phyloP scores from a whole-genome alignment of 2,329 filamentous ascomycete genomes.

The Penicillium sp. region DNA sequence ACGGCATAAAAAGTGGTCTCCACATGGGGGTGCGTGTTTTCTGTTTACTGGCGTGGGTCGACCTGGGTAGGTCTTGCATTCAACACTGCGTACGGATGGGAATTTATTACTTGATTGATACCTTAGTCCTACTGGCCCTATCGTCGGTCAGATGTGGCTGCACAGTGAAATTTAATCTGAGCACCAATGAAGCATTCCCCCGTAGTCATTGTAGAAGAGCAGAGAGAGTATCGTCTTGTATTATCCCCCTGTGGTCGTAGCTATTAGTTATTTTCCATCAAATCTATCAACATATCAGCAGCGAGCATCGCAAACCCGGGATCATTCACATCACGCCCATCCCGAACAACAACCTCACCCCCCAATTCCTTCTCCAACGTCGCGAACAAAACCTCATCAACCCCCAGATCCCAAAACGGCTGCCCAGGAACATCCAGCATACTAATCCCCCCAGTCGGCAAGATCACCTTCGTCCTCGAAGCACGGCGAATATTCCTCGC shows the following conservation, averaged over 20 bases:
- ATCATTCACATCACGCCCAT: slow-evolving; percentile 43
- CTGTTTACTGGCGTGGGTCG: slow-evolving; percentile 34
- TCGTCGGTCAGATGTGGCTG: slow-evolving; percentile 8
- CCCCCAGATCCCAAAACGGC: slow-evolving; percentile 57
- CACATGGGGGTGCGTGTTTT: slow-evolving; percentile 39
- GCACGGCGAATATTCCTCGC: slow-evolving; percentile 54
- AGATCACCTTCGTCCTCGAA: slow-evolving; percentile 52
- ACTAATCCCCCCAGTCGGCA: slow-evolving; percentile 66
- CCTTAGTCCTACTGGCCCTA: slow-evolving; percentile 19
- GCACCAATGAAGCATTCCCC: neutral
- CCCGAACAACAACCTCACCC: slow-evolving; percentile 57
- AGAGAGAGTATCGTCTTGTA: too few relatives aligned
- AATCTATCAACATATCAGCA: slow-evolving; percentile 8
- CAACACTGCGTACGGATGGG: slow-evolving; percentile 39
- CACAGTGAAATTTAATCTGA: slow-evolving; percentile 6
- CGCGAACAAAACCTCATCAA: slow-evolving; percentile 53
- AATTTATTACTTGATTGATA: slow-evolving; percentile 29
- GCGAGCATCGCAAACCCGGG: slow-evolving; percentile 15
- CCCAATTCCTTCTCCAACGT: slow-evolving; percentile 56
- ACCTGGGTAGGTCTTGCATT: slow-evolving; percentile 44
- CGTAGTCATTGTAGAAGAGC: too few relatives aligned
- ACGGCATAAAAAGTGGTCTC: slow-evolving; percentile 57
- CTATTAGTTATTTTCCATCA: too few relatives aligned
- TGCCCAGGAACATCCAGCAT: slow-evolving; percentile 59
- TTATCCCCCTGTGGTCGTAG: too few relatives aligned